phyloP scores from a whole-genome alignment of 306 rosid genomes.

The Cucurbita maxima region DNA sequence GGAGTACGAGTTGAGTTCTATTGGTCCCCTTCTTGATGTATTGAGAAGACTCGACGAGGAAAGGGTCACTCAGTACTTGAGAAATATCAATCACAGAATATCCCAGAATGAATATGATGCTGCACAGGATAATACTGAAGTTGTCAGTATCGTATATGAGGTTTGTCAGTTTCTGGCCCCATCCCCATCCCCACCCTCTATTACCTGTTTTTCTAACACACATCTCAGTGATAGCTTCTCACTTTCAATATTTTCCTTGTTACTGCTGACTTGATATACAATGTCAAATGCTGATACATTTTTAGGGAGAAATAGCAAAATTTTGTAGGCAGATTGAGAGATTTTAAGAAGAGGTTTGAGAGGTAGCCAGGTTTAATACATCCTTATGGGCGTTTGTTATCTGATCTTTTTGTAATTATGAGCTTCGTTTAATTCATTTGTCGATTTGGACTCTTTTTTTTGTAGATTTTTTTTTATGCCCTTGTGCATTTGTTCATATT shows the following conservation, averaged over 20 bases:
- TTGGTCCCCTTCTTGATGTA: constrained; percentile 75
- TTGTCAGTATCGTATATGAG: constrained; percentile 79
- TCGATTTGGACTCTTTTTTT: neutral
- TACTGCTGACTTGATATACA: neutral
- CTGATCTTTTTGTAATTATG: neutral
- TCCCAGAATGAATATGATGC: constrained; percentile 42
- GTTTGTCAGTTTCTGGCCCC: constrained; percentile 10
- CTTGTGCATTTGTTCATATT: neutral
- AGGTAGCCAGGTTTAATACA: neutral
- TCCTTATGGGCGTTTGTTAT: neutral
- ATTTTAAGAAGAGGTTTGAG: neutral
- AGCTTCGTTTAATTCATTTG: too few species aligned
- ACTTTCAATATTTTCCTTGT: neutral
- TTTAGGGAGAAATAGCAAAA: neutral
- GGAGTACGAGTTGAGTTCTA: constrained; percentile 66
- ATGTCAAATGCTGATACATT: neutral
- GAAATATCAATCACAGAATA: constrained; percentile 44
- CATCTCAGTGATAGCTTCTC: neutral
- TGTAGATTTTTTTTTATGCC: neutral
- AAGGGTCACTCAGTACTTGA: constrained; percentile 57
- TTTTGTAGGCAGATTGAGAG: neutral
- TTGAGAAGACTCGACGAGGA: constrained; percentile 66
- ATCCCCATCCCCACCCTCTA: neutral
- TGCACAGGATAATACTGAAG: constrained; percentile 47
- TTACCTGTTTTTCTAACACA: constrained; percentile 2